Evolutionary conservation across 1,284 basidiomycete genomes (phyloP), one percentile per base, ranked within the genome.

Genomic region (Moniliophthora roreri): DNA sequence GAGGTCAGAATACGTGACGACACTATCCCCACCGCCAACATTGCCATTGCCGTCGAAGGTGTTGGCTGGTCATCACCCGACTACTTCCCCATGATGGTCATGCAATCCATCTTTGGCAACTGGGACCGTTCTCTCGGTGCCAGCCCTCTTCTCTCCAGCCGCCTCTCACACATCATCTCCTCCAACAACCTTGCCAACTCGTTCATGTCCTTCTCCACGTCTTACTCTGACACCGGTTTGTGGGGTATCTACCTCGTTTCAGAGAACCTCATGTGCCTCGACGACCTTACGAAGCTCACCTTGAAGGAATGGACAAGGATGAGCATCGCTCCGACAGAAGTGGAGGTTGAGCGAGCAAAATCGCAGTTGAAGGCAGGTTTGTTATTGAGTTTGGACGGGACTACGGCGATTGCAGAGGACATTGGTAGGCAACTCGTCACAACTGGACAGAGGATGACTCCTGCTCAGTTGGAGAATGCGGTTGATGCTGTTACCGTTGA

Each of bases 151-250:
- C 86, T 97, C 62, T 94, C 91, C 59, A 97, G 94, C 53, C 87
- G 89, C 56, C 87, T 99, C 57, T 93, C 91, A 47, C 91, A 96
- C 75, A 91, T 95, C 70, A 80, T 99, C 66, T 93, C 93, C 46
- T 80, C 82, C 58, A 91, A 98, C 85, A 94, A 94, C 79, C 91
- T 99, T 67, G 96, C 97, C 67, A 99, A 99, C 82, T 95, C 91
- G 62, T 99, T 93, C 88, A 97, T 98, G 93, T 94, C 92, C 59
- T 99, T 99, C 87, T 97, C 93, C 38, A 99, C 97, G 10, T 95
- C 92, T n/a, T 99, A 99, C 81, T 95, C 95, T 15, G 97, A 99
- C 75, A 99, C 95, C 16, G 97, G 96, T 66, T 87, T 99, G 44
- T 99, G 97, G 97, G 97, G 97, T 66, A 94, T 98, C 76, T 99